Evolutionary conservation across 768 basidiomycete species (phyloP).

Genomic region (Naematelia aurantialba): DNA sequence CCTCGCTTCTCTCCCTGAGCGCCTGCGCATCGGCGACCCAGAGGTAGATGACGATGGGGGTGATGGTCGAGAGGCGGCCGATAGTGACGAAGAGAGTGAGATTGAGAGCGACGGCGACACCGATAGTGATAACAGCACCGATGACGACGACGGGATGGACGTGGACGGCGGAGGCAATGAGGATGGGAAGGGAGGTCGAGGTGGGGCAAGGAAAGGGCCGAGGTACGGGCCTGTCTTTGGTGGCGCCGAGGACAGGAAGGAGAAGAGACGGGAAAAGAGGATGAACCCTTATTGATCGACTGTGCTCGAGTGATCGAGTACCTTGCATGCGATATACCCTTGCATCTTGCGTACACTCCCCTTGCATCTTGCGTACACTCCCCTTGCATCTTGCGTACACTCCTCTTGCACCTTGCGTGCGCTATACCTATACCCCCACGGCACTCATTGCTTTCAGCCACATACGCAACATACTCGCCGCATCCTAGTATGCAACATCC

Average conservation of each 20-base stretch:
- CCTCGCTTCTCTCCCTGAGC: conserved; percentile 21
- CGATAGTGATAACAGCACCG: conserved; percentile 11
- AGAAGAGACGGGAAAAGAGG: conserved; percentile 7
- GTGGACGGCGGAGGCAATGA: conserved; percentile 8
- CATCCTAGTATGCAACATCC: no score
- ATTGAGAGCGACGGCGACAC: conserved; percentile 21
- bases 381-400: no score
- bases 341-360: no score
- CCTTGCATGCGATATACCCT: no score
- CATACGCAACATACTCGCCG: no score
- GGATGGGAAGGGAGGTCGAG: not conserved
- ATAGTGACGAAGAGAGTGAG: conserved; percentile 20
- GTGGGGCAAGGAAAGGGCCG: no score
- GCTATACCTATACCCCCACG: no score
- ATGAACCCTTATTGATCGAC: not conserved
- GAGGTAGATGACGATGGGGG: conserved; percentile 40
- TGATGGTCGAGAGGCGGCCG: conserved; percentile 26
- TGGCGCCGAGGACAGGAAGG: not conserved
- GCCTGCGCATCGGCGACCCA: conserved; percentile 37
- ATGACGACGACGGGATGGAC: conserved; percentile 7
- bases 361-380: no score
- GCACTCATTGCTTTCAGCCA: no score
- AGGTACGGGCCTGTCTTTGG: conserved; percentile 7
- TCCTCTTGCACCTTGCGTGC: no score
- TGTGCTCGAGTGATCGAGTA: not conserved